phyloP scores from a whole-genome alignment of 768 basidiomycete genomes.

The Termitomyces sp. region DNA sequence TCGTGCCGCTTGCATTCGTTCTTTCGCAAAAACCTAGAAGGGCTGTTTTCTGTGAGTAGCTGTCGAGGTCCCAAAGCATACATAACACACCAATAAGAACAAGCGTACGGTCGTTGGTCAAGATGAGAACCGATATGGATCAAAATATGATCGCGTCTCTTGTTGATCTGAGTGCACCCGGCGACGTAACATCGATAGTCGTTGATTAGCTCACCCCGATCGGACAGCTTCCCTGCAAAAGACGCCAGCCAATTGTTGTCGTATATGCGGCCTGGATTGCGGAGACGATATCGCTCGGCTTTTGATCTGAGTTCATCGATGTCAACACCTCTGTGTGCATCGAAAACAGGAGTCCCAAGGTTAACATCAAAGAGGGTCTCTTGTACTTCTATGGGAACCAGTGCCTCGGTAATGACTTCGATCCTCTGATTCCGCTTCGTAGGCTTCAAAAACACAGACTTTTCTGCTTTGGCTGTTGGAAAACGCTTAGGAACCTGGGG shows the following conservation, averaged over 20 bases:
- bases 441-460: not conserved
- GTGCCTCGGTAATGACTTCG: not conserved
- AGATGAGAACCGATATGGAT: slow-evolving; percentile 72
- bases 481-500: not conserved
- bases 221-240: slow-evolving; percentile 63
- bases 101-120: slow-evolving; percentile 61
- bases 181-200: slow-evolving; percentile 66
- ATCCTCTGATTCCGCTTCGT: slow-evolving; percentile 2
- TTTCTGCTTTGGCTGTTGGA: not conserved
- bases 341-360: slow-evolving; percentile 50
- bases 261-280: slow-evolving; percentile 52
- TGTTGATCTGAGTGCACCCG: slow-evolving; percentile 65
- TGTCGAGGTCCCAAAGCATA: not conserved
- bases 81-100: slow-evolving; percentile 53
- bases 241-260: slow-evolving; percentile 61
- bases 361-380: slow-evolving; percentile 15
- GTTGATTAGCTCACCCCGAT: slow-evolving; percentile 47
- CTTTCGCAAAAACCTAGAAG: slow-evolving; percentile 62
- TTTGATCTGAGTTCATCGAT: slow-evolving; percentile 48
- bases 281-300: slow-evolving; percentile 48
- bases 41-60: slow-evolving; percentile 28
- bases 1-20: slow-evolving; percentile 78
- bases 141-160: slow-evolving; percentile 67
- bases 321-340: slow-evolving; percentile 59
- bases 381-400: not conserved